phyloP scores from a whole-genome alignment of 345 rosid species.

The Nasturtium officinale region DNA sequence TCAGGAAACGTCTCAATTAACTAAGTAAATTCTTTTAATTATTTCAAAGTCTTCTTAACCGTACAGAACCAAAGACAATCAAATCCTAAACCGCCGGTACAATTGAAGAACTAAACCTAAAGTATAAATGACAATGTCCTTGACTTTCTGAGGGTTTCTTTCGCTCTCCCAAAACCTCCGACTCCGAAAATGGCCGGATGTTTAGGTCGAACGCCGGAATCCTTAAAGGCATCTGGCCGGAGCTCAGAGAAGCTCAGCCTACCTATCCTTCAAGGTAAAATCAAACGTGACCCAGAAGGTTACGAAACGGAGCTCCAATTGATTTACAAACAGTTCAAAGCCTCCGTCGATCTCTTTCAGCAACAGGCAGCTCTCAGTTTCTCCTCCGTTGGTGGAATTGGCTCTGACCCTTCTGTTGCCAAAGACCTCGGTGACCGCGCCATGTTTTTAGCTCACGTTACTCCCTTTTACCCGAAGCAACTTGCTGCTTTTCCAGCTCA shows the following conservation, averaged over 20 bases:
- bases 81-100: conserved; percentile 27
- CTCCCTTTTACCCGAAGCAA: conserved; percentile 74
- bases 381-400: conserved; percentile 64
- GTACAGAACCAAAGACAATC: background rate
- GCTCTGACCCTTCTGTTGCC: conserved; percentile 63
- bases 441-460: conserved; percentile 78
- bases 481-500: conserved; percentile 65
- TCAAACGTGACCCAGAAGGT: conserved; percentile 89
- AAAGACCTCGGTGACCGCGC: conserved; percentile 84
- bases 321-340: conserved; percentile 74
- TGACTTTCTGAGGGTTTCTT: conserved; percentile 9
- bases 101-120: conserved; percentile 9
- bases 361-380: conserved; percentile 79
- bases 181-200: conserved; percentile 21
- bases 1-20: background rate
- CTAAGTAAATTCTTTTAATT: background rate
- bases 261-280: conserved; percentile 69
- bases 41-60: conserved; percentile 9
- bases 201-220: conserved; percentile 49
- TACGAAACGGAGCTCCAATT: conserved; percentile 71
- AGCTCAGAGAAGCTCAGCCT: conserved; percentile 77
- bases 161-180: conserved; percentile 26
- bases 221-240: conserved; percentile 75
- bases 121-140: background rate
- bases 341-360: conserved; percentile 77